Evolutionary conservation across 768 basidiomycete species (phyloP).

Genomic region (Russula sp.): DNA sequence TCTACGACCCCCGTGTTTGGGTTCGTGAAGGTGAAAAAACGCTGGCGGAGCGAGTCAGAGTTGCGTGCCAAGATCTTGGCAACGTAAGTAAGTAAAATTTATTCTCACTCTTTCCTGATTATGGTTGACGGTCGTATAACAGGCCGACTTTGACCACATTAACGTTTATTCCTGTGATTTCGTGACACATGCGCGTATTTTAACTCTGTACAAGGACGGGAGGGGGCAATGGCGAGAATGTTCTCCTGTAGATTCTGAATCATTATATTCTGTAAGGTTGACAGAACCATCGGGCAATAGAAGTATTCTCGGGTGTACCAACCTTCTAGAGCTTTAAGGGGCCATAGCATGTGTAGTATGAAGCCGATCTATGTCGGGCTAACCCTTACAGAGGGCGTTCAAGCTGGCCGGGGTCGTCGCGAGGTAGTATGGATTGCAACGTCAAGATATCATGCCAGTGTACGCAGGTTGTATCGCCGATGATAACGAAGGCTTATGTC

Average conservation of each 20-base stretch:
- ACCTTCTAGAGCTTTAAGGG: not conserved
- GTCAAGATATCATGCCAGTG: no score
- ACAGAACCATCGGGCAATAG: not conserved
- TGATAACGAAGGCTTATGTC: no score
- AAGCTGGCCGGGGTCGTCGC: no score
- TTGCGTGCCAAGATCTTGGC: slow-evolving; percentile 88
- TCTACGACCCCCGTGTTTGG: slow-evolving; percentile 97
- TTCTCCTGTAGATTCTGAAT: slow-evolving; percentile 7
- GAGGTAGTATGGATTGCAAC: no score
- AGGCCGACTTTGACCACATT: slow-evolving; percentile 11
- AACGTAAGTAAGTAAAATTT: slow-evolving; percentile 32
- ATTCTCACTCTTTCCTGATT: not conserved
- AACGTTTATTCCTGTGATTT: not conserved
- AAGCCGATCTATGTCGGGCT: not conserved
- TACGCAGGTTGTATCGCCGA: no score
- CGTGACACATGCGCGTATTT: not conserved
- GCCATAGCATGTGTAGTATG: not conserved
- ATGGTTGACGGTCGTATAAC: not conserved
- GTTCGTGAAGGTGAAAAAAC: slow-evolving; percentile 99
- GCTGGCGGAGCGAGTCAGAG: slow-evolving; percentile 77
- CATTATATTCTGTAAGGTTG: not conserved
- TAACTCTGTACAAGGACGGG: not conserved
- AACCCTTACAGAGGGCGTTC: no score
- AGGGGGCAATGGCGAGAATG: not conserved
- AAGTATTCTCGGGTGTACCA: not conserved